Conservation (phyloP, 2,329 filamentous ascomycete genomes). For the Paecilomyces sp. region DNA sequence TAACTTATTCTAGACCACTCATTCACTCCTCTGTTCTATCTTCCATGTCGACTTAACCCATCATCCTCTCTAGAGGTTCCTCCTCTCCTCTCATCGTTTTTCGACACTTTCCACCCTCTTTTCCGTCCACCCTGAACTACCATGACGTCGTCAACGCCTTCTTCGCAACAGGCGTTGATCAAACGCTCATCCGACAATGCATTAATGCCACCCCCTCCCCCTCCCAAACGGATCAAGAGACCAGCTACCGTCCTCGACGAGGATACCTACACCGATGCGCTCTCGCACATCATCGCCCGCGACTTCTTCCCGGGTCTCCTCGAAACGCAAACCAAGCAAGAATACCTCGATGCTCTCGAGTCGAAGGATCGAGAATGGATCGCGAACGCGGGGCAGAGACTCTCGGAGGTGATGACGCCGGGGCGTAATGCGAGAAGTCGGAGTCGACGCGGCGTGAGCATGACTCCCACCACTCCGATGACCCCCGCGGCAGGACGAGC, state of each 20-base stretch:
- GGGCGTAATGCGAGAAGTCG: constrained; percentile 43
- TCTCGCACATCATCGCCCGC: constrained; percentile 90
- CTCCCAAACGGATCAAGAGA: constrained; percentile 82
- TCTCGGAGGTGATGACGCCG: constrained; percentile 76
- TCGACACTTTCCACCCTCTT: not conserved
- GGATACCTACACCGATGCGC: constrained; percentile 81
- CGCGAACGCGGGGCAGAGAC: constrained; percentile 63
- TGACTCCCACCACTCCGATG: constrained; percentile 15
- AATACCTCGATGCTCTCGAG: constrained; percentile 86
- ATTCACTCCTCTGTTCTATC: not conserved
- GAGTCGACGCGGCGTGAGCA: constrained; percentile 28
- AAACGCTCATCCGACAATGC: constrained; percentile 39
- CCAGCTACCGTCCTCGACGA: constrained; percentile 85
- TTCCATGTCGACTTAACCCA: constrained; percentile 1
- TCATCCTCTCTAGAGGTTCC: constrained; percentile 6
- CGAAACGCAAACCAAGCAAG: constrained; percentile 78
- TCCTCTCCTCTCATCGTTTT: constrained; percentile 4
- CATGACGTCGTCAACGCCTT: constrained; percentile 19
- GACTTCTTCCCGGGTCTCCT: constrained; percentile 94
- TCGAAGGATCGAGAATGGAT: constrained; percentile 85
- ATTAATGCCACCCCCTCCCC: constrained; percentile 82
- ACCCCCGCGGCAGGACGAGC: constrained; percentile 13
- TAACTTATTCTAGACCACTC: not conserved
- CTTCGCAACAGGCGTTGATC: constrained; percentile 22
- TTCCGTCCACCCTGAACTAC: constrained; percentile 2